Evolutionary conservation across 192 early-diverging fungal genomes (phyloP).

Genomic region (Coemansia sp.): DNA sequence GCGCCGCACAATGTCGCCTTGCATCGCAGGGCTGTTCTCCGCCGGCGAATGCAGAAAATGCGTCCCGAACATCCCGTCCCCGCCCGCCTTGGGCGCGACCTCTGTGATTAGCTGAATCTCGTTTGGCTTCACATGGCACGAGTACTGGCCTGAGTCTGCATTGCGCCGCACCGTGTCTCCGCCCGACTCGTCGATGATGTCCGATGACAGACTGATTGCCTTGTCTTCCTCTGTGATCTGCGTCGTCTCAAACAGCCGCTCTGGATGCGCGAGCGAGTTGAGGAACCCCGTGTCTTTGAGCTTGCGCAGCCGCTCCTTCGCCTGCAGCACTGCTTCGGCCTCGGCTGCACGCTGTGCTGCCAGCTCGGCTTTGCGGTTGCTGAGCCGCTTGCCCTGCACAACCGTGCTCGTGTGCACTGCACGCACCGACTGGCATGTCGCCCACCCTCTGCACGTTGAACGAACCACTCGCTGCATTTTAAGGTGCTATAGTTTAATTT

Average conservation of each 20-base stretch:
- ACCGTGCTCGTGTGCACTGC: conserved; percentile 33
- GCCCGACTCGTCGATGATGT: not conserved
- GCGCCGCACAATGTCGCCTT: conserved; percentile 64
- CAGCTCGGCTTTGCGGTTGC: conserved; percentile 46
- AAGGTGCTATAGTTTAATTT: no score
- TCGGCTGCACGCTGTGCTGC: conserved; percentile 41
- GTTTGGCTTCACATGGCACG: conserved; percentile 20
- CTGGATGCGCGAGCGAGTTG: conserved; percentile 44
- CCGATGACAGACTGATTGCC: conserved; percentile 17
- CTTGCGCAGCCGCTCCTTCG: conserved; percentile 41
- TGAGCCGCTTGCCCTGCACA: conserved; percentile 18
- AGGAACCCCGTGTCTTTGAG: conserved; percentile 51
- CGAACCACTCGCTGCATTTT: not conserved
- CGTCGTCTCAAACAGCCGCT: conserved; percentile 36
- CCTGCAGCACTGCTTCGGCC: conserved; percentile 26
- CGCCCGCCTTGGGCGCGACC: conserved; percentile 39
- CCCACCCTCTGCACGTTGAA: not conserved
- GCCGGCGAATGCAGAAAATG: conserved; percentile 15
- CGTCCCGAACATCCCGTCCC: conserved; percentile 8
- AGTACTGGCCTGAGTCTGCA: conserved; percentile 33
- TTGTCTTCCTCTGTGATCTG: conserved; percentile 48
- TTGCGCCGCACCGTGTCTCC: conserved; percentile 23
- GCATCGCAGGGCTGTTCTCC: conserved; percentile 12
- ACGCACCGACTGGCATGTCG: conserved; percentile 3
- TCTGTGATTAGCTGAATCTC: conserved; percentile 35